These are phyloP conservation scores for Chrysosporium keratinophilum DNA, from an alignment of 2,329 filamentous ascomycete genomes.

Conservation along the genomic window DNA sequence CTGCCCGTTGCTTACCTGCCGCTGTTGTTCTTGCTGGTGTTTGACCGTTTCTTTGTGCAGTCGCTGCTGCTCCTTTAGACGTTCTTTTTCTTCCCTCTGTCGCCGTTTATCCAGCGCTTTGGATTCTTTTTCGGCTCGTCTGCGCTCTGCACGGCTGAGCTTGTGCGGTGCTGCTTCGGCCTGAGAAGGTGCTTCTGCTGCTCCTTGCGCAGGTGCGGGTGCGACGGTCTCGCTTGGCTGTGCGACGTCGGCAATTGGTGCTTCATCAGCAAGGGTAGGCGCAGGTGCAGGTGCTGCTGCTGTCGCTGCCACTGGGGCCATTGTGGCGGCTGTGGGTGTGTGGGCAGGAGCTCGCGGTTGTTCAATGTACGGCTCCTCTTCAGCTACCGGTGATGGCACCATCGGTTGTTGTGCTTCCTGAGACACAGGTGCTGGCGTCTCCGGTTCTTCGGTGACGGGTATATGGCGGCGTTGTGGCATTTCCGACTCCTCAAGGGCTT, in stretches of 20 bases:
- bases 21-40: neutral
- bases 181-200: neutral
- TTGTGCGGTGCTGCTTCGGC: neutral
- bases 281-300: neutral
- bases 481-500: neutral
- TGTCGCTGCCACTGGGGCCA: neutral
- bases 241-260: neutral
- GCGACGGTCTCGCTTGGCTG: neutral
- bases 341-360: slow-evolving; percentile 2
- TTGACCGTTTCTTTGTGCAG: slow-evolving; percentile 5
- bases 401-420: neutral
- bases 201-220: neutral
- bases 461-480: neutral
- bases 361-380: neutral
- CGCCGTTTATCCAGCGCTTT: slow-evolving; percentile 11
- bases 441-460: neutral
- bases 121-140: slow-evolving; percentile 12
- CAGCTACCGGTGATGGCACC: neutral
- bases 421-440: neutral
- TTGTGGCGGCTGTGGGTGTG: neutral
- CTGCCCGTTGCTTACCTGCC: neutral
- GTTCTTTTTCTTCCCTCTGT: slow-evolving; percentile 11
- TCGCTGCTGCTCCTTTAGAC: slow-evolving; percentile 2
- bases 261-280: neutral
- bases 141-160: slow-evolving; percentile 2